Percentiles rank a stretch among this genome's conserved stretches.
phyloP scores from a whole-genome alignment of 108 stramenopile species.

The Pseudonitzschia delicatissima region DNA sequence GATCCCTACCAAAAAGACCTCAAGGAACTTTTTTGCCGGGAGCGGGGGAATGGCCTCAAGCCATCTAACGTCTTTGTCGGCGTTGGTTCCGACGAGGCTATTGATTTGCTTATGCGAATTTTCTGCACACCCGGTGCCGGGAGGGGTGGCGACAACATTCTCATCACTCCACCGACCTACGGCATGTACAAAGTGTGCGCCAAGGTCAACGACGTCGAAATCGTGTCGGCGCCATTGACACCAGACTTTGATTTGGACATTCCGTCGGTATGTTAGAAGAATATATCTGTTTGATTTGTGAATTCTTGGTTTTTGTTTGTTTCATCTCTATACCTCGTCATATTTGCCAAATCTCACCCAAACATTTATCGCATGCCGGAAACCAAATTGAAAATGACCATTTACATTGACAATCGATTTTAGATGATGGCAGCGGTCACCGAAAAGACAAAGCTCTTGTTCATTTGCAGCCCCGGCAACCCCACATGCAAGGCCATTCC shows the following conservation, averaged over 20 bases:
- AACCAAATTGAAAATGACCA: background rate
- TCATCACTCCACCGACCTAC: constrained; percentile 94
- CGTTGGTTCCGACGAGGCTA: constrained; percentile 96
- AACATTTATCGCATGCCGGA: background rate
- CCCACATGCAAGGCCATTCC: constrained; percentile 91
- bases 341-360: too few relatives aligned
- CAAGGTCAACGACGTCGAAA: constrained; percentile 88
- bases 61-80: constrained; percentile 93
- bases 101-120: constrained; percentile 93
- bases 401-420: background rate
- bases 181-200: constrained; percentile 98
- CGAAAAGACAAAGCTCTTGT: constrained; percentile 80
- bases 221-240: constrained; percentile 74
- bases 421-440: constrained; percentile 71
- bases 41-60: constrained; percentile 57
- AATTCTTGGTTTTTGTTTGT: background rate
- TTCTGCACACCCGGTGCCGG: constrained; percentile 82
- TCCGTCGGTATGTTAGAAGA: constrained; percentile 57
- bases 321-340: background rate
- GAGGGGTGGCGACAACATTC: constrained; percentile 49
- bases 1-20: constrained; percentile 84
- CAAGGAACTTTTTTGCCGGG: constrained; percentile 70
- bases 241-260: constrained; percentile 72
- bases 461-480: constrained; percentile 94
- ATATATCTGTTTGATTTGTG: constrained; percentile 10